phyloP scores from a whole-genome alignment of 352 stramenopile genomes.

The Pythium plurisporium region DNA sequence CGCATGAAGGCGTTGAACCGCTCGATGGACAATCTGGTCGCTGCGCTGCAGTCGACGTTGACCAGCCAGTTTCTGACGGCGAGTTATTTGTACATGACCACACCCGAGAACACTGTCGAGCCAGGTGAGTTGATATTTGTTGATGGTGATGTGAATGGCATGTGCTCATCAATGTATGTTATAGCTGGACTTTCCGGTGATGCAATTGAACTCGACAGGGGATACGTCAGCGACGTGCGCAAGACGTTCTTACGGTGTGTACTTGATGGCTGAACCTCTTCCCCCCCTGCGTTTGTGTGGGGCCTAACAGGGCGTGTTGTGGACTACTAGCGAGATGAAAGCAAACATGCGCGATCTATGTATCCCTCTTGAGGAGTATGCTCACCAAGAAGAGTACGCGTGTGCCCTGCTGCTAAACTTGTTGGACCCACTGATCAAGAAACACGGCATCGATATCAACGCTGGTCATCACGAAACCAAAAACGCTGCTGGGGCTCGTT shows the following conservation, averaged over 20 bases:
- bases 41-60: conserved; percentile 61
- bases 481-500: too few species aligned
- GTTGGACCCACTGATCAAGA: conserved; percentile 67
- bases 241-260: conserved; percentile 44
- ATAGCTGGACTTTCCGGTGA: conserved; percentile 5
- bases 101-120: conserved; percentile 62
- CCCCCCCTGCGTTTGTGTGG: too few species aligned
- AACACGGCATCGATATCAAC: conserved; percentile 48
- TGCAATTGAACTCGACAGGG: conserved; percentile 51
- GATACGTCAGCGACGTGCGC: conserved; percentile 67
- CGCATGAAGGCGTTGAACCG: conserved; percentile 41
- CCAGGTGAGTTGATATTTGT: conserved; percentile 27
- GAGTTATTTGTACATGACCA: conserved; percentile 76
- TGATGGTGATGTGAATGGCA: not conserved
- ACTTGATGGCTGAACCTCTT: too few species aligned
- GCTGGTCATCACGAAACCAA: not conserved
- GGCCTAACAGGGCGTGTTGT: too few species aligned
- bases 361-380: conserved; percentile 80
- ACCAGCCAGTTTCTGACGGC: conserved; percentile 63
- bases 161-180: not conserved
- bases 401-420: conserved; percentile 67
- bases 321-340: conserved; percentile 74
- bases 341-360: conserved; percentile 76
- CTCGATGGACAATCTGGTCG: conserved; percentile 59
- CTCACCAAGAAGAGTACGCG: conserved; percentile 75